phyloP scores from a whole-genome alignment of 2,329 filamentous ascomycete genomes.

The Ophiostoma fasciatum region DNA sequence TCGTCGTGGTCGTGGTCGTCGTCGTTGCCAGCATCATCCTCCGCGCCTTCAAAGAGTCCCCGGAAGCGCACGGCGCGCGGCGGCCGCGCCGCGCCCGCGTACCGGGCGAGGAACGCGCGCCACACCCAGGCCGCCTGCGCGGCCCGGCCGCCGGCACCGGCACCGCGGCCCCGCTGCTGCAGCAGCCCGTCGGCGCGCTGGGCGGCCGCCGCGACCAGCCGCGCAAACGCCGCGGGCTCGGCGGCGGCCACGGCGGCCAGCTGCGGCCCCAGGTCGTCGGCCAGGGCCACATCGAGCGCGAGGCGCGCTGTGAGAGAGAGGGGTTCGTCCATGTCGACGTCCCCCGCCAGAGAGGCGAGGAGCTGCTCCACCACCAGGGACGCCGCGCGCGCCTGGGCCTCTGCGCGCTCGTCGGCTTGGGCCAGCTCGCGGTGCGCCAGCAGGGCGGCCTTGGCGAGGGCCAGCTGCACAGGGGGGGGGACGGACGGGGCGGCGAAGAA shows the following conservation, averaged over 20 bases:
- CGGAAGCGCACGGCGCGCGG: conserved; percentile 20
- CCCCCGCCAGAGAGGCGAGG: background rate
- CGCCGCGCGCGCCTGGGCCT: background rate
- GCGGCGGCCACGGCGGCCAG: no score
- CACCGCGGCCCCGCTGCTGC: no score
- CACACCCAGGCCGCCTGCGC: conserved; percentile 23
- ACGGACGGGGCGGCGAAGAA: background rate
- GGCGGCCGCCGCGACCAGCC: no score
- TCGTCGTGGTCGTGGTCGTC: background rate
- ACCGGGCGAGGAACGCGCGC: conserved; percentile 26
- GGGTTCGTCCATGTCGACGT: conserved; percentile 1
- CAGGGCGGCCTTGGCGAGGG: conserved; percentile 1
- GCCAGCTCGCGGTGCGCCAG: background rate
- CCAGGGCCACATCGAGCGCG: conserved; percentile 13
- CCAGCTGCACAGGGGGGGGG: background rate
- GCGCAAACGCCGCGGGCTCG: no score
- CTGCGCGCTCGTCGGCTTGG: background rate
- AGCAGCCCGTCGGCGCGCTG: no score
- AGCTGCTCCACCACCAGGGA: conserved; percentile 4
- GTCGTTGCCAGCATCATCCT: no score
- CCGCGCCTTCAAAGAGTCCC: conserved; percentile 12
- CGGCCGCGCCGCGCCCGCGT: conserved; percentile 20
- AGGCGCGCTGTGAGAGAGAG: conserved; percentile 12
- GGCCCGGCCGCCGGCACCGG: no score
- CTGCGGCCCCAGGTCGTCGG: conserved; percentile 9